Conservation (phyloP, 139 green algal species). For the Chlorella sp. region DNA sequence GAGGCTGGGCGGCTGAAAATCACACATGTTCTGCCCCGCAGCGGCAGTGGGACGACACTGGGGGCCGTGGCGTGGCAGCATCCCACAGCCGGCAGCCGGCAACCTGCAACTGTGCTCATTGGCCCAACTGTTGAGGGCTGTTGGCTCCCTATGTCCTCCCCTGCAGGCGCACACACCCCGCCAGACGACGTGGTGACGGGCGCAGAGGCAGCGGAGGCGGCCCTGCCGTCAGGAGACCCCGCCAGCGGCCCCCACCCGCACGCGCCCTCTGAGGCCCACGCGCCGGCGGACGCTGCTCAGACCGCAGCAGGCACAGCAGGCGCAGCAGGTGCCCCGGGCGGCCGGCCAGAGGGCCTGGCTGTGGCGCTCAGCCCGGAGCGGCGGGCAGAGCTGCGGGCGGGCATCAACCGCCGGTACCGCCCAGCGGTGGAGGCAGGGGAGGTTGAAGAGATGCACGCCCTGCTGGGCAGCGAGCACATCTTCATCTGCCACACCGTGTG, state of each 20-base stretch:
- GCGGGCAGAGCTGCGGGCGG: background rate
- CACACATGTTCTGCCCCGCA: too few relatives aligned
- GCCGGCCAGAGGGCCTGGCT: background rate
- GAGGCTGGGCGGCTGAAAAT: too few relatives aligned
- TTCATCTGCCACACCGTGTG: slow-evolving; percentile 14
- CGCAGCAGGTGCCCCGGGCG: background rate
- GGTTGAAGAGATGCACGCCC: slow-evolving; percentile 5
- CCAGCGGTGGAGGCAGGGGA: background rate
- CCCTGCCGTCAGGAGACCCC: slow-evolving; percentile 19
- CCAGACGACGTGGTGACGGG: slow-evolving; percentile 37
- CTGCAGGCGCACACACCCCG: background rate
- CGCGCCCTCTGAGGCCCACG: background rate
- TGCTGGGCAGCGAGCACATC: slow-evolving; percentile 32
- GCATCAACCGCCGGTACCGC: slow-evolving; percentile 6
- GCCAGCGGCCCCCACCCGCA: slow-evolving; percentile 29
- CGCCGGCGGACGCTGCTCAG: background rate
- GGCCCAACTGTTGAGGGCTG: too few relatives aligned
- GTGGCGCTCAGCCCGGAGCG: background rate
- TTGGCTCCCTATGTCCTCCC: background rate
- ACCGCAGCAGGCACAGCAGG: background rate
- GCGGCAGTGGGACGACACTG: too few relatives aligned
- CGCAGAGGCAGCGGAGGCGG: slow-evolving; percentile 32
- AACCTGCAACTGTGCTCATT: too few relatives aligned
- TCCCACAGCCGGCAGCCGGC: too few relatives aligned
- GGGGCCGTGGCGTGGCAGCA: too few relatives aligned